Evolutionary conservation across 2,329 filamentous ascomycete species (phyloP), one percentile per base, ranked within the genome.

Genomic region (Epichloe coenophiala): DNA sequence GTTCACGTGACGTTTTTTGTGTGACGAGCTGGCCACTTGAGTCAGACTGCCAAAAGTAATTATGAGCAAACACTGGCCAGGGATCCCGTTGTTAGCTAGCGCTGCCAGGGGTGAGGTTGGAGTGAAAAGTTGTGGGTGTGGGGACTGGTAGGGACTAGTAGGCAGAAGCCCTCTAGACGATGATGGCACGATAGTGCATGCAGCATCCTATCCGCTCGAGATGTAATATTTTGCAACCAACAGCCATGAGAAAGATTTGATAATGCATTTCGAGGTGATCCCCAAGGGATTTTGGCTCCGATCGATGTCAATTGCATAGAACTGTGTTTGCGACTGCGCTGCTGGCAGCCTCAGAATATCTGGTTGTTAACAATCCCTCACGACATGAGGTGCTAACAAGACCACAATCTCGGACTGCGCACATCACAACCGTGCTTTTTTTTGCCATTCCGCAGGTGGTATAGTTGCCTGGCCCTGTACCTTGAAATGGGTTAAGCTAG

Each of bases 161-260:
- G 42, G 42, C 42, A 44, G 42, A n/a, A 44, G 23, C 27, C 4
- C 21, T 33, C 23, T 1, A 5, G 23, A 42, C 43, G 53, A 53
- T 52, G 55, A 57, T 35, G 53, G 51, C 27, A 31, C 46, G 55
- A 49, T 58, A 58, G 42, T 47, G 55, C 55, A 55, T 41, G 43
- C 21, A 4, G 40, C 33, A 48, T 49, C 52, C 46, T 37, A 38
- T 41, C 44, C 45, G 36, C 23, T 31, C 17, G 12, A 38, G 23
- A n/a, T 21, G 11, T 23, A 19, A 17, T 33, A 23, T 40, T 41
- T 47, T 23, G n/a, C 17, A 4, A 23, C 8, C 11, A 45, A 11
- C 12, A 31, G 15, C 17, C 11, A 9, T 7, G 27, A 45, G 6
- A 35, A 45, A 45, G 12, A 33, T 11, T 8, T 15, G 15, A 9